Conservation (phyloP, 257 asterid genomes). For the Salvia miltiorrhiza region DNA sequence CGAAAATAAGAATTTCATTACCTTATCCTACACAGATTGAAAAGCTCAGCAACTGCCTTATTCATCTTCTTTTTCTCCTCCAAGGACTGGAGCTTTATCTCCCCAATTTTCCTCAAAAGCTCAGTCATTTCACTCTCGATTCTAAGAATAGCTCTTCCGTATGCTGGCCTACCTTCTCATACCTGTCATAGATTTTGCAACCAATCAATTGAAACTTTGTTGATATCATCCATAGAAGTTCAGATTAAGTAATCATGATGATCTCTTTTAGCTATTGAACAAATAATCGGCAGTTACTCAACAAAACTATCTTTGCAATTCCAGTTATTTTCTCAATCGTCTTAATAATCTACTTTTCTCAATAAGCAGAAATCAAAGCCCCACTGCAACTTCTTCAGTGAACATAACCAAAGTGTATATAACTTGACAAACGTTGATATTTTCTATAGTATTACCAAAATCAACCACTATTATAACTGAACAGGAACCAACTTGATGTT, state of each 20-base stretch:
- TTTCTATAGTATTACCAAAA: not conserved
- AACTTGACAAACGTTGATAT: too few species aligned
- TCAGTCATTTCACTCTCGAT: slow-evolving; percentile 65
- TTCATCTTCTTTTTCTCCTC: slow-evolving; percentile 59
- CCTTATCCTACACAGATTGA: slow-evolving; percentile 57
- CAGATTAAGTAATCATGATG: too few species aligned
- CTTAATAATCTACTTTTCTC: not conserved
- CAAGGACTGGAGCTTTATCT: slow-evolving; percentile 30
- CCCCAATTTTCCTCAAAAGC: slow-evolving; percentile 50
- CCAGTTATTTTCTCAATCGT: not conserved
- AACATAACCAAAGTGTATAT: too few species aligned
- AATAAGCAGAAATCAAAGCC: too few species aligned
- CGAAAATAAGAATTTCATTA: slow-evolving; percentile 16
- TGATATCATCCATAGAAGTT: not conserved
- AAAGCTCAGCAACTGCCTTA: slow-evolving; percentile 44
- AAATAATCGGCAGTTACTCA: too few species aligned
- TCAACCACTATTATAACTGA: not conserved
- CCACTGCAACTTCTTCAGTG: too few species aligned
- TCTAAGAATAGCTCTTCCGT: slow-evolving; percentile 61
- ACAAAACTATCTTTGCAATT: not conserved
- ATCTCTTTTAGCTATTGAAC: too few species aligned
- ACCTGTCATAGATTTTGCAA: slow-evolving; percentile 31
- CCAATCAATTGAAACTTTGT: not conserved
- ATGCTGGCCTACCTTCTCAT: slow-evolving; percentile 57
- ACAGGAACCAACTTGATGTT: not conserved